phyloP scores from a whole-genome alignment of 2,329 filamentous ascomycete species.

The Rachicladosporium sp. region DNA sequence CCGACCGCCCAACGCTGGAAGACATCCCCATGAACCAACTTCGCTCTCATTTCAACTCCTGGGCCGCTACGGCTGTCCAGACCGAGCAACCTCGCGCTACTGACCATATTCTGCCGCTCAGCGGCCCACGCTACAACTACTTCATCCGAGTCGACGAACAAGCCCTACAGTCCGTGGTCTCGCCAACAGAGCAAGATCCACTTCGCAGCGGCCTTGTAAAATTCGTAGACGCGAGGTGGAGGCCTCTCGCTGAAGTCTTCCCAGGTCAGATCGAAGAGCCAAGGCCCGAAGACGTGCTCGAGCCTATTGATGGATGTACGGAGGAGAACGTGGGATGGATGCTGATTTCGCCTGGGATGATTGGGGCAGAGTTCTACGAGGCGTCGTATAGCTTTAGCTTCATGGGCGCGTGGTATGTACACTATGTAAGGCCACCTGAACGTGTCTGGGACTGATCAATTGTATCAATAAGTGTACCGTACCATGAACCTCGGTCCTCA shows the following conservation, averaged over 20 bases:
- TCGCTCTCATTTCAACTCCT: constrained; percentile 1
- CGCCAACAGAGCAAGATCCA: background rate
- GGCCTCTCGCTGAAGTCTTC: background rate
- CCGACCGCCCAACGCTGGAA: background rate
- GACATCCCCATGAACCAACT: background rate
- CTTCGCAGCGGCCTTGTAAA: background rate
- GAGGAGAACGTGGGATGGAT: constrained; percentile 2
- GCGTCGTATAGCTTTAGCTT: too few relatives aligned
- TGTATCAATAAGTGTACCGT: too few relatives aligned
- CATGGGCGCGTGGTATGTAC: too few relatives aligned
- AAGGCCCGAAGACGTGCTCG: background rate
- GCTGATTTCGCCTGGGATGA: background rate
- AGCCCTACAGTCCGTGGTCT: background rate
- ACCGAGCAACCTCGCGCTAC: background rate
- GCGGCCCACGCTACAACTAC: background rate
- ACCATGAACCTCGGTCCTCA: too few relatives aligned
- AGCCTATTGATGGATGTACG: constrained; percentile 1
- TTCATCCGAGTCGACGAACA: constrained; percentile 2
- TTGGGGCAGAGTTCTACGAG: too few relatives aligned
- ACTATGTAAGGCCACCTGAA: too few relatives aligned
- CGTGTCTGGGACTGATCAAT: too few relatives aligned
- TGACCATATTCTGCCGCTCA: background rate
- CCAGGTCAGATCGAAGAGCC: background rate
- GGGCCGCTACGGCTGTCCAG: background rate
- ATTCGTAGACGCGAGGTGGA: constrained; percentile 1